A percentile compares a stretch with the other conserved stretches of the same genome.
Evolutionary conservation across 495 filamentous ascomycete species (phyloP).

Genomic region (Beverwykella pulmonaria): DNA sequence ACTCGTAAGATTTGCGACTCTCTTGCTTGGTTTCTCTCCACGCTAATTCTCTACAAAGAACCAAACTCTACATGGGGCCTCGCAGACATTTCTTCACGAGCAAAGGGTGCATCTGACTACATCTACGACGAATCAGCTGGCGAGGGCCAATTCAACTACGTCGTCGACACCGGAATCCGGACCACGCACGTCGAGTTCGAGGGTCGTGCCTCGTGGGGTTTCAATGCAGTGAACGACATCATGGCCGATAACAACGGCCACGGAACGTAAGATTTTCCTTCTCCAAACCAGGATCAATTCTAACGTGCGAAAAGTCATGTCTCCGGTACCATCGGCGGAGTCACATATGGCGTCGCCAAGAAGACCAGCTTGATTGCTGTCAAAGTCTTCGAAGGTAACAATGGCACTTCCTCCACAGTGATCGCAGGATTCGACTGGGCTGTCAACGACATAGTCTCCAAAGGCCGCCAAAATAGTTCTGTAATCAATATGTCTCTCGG

Average conservation of each 20-base stretch:
- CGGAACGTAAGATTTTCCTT: constrained; percentile 60
- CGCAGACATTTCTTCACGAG: constrained; percentile 90
- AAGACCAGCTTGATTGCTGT: constrained; percentile 93
- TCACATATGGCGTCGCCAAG: constrained; percentile 98
- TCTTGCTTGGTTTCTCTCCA: too few relatives aligned
- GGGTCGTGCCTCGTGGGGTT: constrained; percentile 87
- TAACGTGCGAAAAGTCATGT: constrained; percentile 65
- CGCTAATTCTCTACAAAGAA: too few relatives aligned
- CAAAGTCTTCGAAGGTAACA: constrained; percentile 69
- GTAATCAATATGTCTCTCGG: constrained; percentile 98
- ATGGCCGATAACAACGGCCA: constrained; percentile 81
- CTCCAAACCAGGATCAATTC: not conserved
- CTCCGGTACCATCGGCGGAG: constrained; percentile 92
- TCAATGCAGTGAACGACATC: constrained; percentile 69
- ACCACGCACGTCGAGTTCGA: constrained; percentile 90
- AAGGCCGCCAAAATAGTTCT: constrained; percentile 93
- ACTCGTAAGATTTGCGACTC: constrained; percentile 43
- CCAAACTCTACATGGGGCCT: constrained; percentile 93
- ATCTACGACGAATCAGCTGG: constrained; percentile 87
- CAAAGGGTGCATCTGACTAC: constrained; percentile 86
- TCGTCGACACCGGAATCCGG: constrained; percentile 97
- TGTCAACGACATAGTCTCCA: constrained; percentile 74
- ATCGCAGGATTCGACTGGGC: constrained; percentile 97
- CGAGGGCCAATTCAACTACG: constrained; percentile 95
- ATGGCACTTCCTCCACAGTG: constrained; percentile 92